Base-by-base conservation (phyloP, 116 monocot genomes). In the Dioscorea cayenensis region DNA sequence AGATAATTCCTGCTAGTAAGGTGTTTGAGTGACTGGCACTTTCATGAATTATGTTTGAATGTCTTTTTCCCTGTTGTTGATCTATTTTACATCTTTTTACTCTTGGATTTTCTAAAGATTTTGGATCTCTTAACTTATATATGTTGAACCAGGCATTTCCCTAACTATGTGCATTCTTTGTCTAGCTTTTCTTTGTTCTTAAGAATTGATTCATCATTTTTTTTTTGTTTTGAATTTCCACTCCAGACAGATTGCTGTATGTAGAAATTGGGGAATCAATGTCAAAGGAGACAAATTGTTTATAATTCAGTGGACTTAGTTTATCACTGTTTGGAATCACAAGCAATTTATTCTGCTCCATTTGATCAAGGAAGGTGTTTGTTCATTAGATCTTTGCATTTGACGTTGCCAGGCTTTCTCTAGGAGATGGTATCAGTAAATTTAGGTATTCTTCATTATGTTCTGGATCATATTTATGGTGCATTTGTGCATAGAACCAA, bases 391-490 rank as follows among this genome's bases (percentile, higher is more conserved):
- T 52, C 28, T 55, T 8, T 52, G 67, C 69, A 43, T 69, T 55
- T 17, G 22, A 28, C 23, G 12, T 55, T 55, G 25, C 25, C 2
- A 0, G 22, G 19, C 49, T 9, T 69, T 51, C 21, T 55, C 69
- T 27, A 2, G 28, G 28, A 75, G 32, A 90, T 97, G 93, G 88
- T 93, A 13, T 86, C 86, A 16, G 68, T 88, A 64, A 97, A 97
- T 77, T 69, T 93, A 43, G 97, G 93, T 5, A 23, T 90, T 55
- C 68, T 93, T 5, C 93, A 97, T 80, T 97, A 97, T 75, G 76
- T 97, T 36, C 61, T 97, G 49, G 97, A 97, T 65, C 97, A 97
- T 59, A 80, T 97, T 49, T 97, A 97, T 68, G 90, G 90, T 11
- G 88, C 97, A 14, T 81, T 86, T 71, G 77, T 97, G 28, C 89